Evolutionary conservation across 768 basidiomycete species (phyloP).

Genomic region (Kwoniella newhampshirensis): DNA sequence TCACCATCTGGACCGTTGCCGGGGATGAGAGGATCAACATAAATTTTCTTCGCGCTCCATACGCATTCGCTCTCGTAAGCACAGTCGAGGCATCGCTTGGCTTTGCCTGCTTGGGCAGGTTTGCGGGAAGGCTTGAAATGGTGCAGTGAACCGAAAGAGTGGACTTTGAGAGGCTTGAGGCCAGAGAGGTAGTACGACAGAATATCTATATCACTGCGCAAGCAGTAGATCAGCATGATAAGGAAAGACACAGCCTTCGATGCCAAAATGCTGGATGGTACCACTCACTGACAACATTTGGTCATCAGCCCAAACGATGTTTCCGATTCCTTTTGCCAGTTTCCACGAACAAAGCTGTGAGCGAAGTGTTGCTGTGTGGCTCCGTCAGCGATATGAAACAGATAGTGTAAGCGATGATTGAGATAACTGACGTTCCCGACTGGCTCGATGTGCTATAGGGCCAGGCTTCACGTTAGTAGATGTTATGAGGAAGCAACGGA

Average conservation of each 20-base stretch:
- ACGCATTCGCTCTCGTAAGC: slow-evolving; percentile 69
- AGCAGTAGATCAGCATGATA: slow-evolving; percentile 10
- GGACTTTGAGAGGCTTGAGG: slow-evolving; percentile 58
- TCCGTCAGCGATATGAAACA: no score
- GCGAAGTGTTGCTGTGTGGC: slow-evolving; percentile 78
- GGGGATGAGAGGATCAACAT: slow-evolving; percentile 66
- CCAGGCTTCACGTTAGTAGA: neutral
- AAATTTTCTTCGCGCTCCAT: slow-evolving; percentile 87
- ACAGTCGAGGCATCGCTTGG: slow-evolving; percentile 75
- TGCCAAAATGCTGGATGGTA: neutral
- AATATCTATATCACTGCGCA: slow-evolving; percentile 75
- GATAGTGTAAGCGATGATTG: no score
- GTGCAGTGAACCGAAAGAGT: slow-evolving; percentile 80
- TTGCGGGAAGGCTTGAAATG: slow-evolving; percentile 76
- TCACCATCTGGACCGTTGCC: neutral
- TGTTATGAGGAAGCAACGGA: no score
- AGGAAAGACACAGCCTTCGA: no score
- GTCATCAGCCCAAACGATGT: slow-evolving; percentile 83
- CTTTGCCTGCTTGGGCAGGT: slow-evolving; percentile 66
- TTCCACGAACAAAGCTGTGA: slow-evolving; percentile 81
- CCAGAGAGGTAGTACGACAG: slow-evolving; percentile 40
- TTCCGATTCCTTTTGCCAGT: slow-evolving; percentile 68
- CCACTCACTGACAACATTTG: slow-evolving; percentile 79
- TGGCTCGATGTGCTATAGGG: slow-evolving; percentile 67
- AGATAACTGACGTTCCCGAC: slow-evolving; percentile 56